phyloP scores from a whole-genome alignment of 139 green algal species.

The Asterochloris sp. region DNA sequence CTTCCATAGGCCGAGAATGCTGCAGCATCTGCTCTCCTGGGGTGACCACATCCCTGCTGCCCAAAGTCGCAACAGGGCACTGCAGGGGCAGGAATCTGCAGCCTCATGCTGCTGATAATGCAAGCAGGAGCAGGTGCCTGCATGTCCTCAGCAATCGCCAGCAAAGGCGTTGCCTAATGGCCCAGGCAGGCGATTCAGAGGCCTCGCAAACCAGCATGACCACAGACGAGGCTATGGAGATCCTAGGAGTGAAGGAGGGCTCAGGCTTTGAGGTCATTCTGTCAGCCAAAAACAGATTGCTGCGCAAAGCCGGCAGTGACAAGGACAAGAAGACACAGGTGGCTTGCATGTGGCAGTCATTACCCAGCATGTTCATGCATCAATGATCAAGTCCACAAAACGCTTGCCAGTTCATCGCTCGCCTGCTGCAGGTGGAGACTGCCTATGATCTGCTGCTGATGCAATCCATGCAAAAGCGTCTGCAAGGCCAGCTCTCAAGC shows the following conservation, averaged over 20 bases:
- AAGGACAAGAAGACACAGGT: constrained; percentile 6
- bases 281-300: constrained; percentile 51
- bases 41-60: not conserved
- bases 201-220: constrained; percentile 25
- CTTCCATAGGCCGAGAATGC: not conserved
- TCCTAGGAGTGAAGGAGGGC: constrained; percentile 37
- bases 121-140: not conserved
- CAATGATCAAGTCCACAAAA: no score
- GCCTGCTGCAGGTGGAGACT: constrained; percentile 46
- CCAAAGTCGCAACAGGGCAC: not conserved
- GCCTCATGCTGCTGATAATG: not conserved
- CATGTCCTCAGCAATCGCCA: not conserved
- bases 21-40: not conserved
- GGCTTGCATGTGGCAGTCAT: not conserved
- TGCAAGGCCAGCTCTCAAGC: constrained; percentile 1
- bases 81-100: not conserved
- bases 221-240: constrained; percentile 35
- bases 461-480: constrained; percentile 66
- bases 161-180: not conserved
- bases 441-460: constrained; percentile 80
- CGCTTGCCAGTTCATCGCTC: not conserved
- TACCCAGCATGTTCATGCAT: no score
- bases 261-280: constrained; percentile 53
- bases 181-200: not conserved
- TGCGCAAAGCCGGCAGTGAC: constrained; percentile 16